phyloP scores from a whole-genome alignment of 176 grass and related monocot species.

The Paspalum vaginatum region DNA sequence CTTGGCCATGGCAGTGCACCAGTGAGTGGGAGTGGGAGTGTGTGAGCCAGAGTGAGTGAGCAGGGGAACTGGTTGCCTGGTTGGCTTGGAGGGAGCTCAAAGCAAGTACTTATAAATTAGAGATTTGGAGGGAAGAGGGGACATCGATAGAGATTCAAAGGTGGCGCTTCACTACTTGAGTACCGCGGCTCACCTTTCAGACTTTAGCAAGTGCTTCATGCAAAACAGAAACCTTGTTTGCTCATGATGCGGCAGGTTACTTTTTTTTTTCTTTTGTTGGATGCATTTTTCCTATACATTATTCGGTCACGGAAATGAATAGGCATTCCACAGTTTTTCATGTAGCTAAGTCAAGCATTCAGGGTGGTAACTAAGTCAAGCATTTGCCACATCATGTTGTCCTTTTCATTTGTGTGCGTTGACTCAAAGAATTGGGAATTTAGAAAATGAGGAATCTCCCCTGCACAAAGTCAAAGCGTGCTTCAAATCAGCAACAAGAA shows the following conservation, averaged over 20 bases:
- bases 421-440: not conserved
- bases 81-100: constrained; percentile 32
- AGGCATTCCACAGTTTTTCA: not conserved
- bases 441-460: not conserved
- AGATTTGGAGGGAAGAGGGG: constrained; percentile 40
- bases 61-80: constrained; percentile 1
- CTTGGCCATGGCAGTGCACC: constrained; percentile 41
- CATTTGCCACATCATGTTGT: not conserved
- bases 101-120: constrained; percentile 35
- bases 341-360: not conserved
- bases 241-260: not conserved
- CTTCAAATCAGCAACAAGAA: not conserved
- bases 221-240: constrained; percentile 2
- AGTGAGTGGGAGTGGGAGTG: not conserved
- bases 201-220: constrained; percentile 22
- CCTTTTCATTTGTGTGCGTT: not conserved
- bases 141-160: constrained; percentile 39
- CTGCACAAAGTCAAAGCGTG: not conserved
- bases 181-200: not conserved
- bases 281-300: not conserved
- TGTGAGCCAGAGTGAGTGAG: constrained; percentile 12
- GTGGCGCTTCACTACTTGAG: constrained; percentile 23
- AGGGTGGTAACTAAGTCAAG: not conserved
- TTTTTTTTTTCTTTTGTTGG: not conserved
- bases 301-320: not conserved